These are phyloP conservation scores for Graphilbum fragrans DNA, from an alignment of 2,329 filamentous ascomycete species.

Conservation along the genomic window DNA sequence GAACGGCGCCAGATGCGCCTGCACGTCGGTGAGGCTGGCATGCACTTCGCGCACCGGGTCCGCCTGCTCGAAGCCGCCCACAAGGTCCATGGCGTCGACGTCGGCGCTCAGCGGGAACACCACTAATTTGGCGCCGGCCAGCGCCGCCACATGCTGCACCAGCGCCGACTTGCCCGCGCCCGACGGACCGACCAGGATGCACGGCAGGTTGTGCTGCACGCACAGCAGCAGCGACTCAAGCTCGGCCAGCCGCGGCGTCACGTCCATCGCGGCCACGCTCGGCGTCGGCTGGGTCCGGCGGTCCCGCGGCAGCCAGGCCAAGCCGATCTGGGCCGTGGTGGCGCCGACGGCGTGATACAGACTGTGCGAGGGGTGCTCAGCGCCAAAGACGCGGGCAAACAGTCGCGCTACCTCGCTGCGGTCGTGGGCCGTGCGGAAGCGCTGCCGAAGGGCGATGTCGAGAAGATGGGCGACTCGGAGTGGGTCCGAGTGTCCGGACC, in stretches of 20 bases:
- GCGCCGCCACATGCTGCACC: slow-evolving; percentile 67
- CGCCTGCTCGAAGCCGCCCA: slow-evolving; percentile 92
- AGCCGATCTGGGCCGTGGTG: slow-evolving; percentile 62
- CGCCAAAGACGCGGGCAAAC: slow-evolving; percentile 52
- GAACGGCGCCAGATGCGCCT: slow-evolving; percentile 30
- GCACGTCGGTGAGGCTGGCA: slow-evolving; percentile 33
- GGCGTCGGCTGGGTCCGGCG: slow-evolving; percentile 33
- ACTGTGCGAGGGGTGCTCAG: slow-evolving; percentile 40
- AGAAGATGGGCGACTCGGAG: slow-evolving; percentile 54
- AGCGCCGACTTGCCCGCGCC: slow-evolving; percentile 80
- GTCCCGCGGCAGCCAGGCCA: slow-evolving; percentile 58
- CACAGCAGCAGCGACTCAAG: slow-evolving; percentile 83
- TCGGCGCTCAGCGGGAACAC: slow-evolving; percentile 89
- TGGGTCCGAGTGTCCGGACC: too few relatives aligned
- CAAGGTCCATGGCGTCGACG: slow-evolving; percentile 91
- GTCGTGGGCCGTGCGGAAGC: slow-evolving; percentile 67
- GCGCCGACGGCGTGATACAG: slow-evolving; percentile 61
- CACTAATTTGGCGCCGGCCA: slow-evolving; percentile 62
- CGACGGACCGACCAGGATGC: slow-evolving; percentile 75
- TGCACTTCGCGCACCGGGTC: slow-evolving; percentile 67
- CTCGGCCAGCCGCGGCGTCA: slow-evolving; percentile 49
- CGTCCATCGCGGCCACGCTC: slow-evolving; percentile 35
- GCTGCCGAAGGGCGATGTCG: slow-evolving; percentile 70
- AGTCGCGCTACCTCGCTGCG: slow-evolving; percentile 51
- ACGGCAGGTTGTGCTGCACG: slow-evolving; percentile 75